Conservation (phyloP, 176 grass and related monocot genomes). For the Phoenix roebelenii region DNA sequence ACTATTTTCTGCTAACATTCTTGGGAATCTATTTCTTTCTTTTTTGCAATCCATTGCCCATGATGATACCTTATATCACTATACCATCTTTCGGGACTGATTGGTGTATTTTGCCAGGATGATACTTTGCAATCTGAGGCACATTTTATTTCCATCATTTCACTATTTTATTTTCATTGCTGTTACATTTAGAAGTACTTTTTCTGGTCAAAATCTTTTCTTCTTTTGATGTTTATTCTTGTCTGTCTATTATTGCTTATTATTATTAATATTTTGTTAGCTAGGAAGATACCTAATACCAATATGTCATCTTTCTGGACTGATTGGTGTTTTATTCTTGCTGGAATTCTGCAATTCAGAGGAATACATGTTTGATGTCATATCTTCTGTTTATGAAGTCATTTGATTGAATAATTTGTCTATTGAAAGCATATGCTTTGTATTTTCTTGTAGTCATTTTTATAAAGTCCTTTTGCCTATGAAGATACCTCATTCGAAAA, state of each 20-base stretch:
- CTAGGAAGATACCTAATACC: not conserved
- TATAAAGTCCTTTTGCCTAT: not conserved
- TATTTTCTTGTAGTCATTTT: not conserved
- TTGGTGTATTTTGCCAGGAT: slow-evolving; percentile 9
- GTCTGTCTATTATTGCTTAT: not conserved
- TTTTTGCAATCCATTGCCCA: not conserved
- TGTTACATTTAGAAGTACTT: not conserved
- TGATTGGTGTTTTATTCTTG: not conserved
- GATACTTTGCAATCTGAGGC: slow-evolving; percentile 16
- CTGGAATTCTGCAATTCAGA: slow-evolving; percentile 2
- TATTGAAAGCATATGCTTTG: not conserved
- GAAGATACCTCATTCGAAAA: slow-evolving; percentile 6
- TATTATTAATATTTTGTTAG: not conserved
- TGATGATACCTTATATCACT: slow-evolving; percentile 7
- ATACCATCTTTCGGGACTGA: slow-evolving; percentile 25
- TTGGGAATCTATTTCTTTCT: too few species aligned
- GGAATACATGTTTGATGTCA: not conserved
- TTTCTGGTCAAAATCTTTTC: not conserved
- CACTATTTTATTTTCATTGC: not conserved
- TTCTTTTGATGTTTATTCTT: not conserved
- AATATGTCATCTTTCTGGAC: slow-evolving; percentile 10
- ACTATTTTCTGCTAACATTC: too few species aligned
- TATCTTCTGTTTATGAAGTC: not conserved
- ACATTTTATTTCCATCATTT: slow-evolving; percentile 2
- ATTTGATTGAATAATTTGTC: not conserved